Conservation (phyloP, 495 filamentous ascomycete genomes). For the Cenococcum geophilum region DNA sequence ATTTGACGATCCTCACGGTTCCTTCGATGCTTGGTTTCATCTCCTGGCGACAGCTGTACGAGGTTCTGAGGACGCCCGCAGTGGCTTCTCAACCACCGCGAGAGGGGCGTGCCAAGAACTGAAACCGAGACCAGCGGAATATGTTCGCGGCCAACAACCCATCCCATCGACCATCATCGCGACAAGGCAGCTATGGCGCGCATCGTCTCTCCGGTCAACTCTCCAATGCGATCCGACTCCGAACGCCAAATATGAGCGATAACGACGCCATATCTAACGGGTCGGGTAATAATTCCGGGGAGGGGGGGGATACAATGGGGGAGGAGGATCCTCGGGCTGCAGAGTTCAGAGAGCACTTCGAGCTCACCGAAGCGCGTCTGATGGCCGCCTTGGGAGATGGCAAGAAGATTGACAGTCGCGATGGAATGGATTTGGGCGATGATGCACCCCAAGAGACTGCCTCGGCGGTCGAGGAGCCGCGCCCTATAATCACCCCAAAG, state of each 20-base stretch:
- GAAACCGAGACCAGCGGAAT: constrained; percentile 23
- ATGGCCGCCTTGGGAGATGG: constrained; percentile 51
- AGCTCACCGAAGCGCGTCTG: constrained; percentile 55
- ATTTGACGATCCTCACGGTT: constrained; percentile 20
- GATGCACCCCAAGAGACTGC: constrained; percentile 34
- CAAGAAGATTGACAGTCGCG: constrained; percentile 35
- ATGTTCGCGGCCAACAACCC: constrained; percentile 23
- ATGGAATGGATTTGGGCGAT: constrained; percentile 35
- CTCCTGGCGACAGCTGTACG: constrained; percentile 28
- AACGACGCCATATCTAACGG: constrained; percentile 30
- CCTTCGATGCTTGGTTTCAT: constrained; percentile 28
- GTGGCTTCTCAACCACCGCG: constrained; percentile 11
- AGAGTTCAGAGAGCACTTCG: constrained; percentile 56
- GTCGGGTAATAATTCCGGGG: constrained; percentile 26
- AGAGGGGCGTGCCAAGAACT: constrained; percentile 16
- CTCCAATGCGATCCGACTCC: constrained; percentile 27
- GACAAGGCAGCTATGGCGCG: constrained; percentile 24
- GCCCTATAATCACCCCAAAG: constrained; percentile 44
- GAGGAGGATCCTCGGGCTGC: constrained; percentile 63
- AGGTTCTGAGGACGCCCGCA: constrained; percentile 33
- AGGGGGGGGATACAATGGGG: constrained; percentile 29
- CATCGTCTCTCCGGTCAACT: constrained; percentile 25
- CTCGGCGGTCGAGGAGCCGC: constrained; percentile 40
- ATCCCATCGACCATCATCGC: constrained; percentile 27
- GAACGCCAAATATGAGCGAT: constrained; percentile 34